A percentile compares a stretch with the other conserved stretches of the same genome.
Conservation (phyloP, 352 stramenopile species). For the Pythium utonaiense region DNA sequence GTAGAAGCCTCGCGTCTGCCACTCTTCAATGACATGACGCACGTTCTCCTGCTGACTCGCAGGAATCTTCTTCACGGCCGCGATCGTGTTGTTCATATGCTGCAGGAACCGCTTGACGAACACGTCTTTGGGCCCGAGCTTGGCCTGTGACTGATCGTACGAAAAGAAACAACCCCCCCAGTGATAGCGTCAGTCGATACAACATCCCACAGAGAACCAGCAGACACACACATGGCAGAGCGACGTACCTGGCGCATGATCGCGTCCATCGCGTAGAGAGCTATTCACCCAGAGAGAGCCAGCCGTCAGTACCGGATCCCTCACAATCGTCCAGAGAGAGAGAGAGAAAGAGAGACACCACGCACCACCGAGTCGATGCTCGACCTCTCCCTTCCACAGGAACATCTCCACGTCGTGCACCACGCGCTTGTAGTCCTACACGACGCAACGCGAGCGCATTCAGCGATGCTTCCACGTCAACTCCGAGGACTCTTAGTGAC, state of each 20-base stretch:
- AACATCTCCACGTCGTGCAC: constrained; percentile 85
- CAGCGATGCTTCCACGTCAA: no score
- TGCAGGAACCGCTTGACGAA: constrained; percentile 82
- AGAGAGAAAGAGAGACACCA: no score
- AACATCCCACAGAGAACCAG: not conserved
- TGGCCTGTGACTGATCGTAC: constrained; percentile 59
- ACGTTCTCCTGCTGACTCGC: constrained; percentile 56
- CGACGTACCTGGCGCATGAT: constrained; percentile 67
- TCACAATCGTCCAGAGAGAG: not conserved
- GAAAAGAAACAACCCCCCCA: not conserved
- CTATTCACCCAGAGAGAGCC: constrained; percentile 28
- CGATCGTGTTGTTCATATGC: constrained; percentile 69
- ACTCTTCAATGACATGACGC: constrained; percentile 73
- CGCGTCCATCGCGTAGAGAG: constrained; percentile 78
- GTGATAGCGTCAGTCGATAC: not conserved
- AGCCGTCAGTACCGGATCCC: no score
- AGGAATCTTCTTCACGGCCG: constrained; percentile 64
- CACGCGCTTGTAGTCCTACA: constrained; percentile 86
- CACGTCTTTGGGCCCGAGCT: constrained; percentile 56
- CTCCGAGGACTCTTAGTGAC: not conserved
- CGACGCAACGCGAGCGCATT: not conserved
- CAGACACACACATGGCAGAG: not conserved
- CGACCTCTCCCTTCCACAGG: constrained; percentile 78
- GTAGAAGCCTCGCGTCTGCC: constrained; percentile 72
- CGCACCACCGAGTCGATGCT: constrained; percentile 74